Conservation (phyloP, 768 basidiomycete genomes). For the Hebeloma cylindrosporum region DNA sequence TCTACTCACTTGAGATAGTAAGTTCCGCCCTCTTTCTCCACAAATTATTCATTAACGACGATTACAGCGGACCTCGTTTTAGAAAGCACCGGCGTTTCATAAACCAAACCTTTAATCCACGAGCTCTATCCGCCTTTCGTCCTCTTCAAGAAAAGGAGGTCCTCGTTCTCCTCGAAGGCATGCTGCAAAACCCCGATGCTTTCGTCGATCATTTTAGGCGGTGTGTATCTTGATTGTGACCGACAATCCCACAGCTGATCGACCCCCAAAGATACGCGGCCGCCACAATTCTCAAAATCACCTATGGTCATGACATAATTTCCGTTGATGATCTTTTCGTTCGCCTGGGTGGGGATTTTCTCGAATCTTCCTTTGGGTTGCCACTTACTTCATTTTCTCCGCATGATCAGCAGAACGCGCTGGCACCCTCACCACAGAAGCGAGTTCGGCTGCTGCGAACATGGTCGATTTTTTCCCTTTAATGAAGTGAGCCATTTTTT, state of each 20-base stretch:
- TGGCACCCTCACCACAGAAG: conserved; percentile 44
- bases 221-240: conserved; percentile 20
- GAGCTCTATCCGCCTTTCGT: conserved; percentile 36
- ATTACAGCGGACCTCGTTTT: conserved; percentile 47
- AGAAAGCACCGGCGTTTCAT: conserved; percentile 53
- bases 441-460: conserved; percentile 46
- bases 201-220: conserved; percentile 46
- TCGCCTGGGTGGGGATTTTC: conserved; percentile 41
- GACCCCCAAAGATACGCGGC: conserved; percentile 39
- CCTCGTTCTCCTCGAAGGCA: conserved; percentile 38
- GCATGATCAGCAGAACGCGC: conserved; percentile 46
- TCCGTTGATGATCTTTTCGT: conserved; percentile 46
- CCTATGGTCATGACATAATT: conserved; percentile 46
- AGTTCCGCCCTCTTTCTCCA: conserved; percentile 18
- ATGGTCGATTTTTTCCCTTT: conserved; percentile 51
- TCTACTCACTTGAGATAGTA: conserved; percentile 51
- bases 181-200: conserved; percentile 37
- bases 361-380: too few species aligned
- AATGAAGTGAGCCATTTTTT: conserved; percentile 32
- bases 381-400: conserved; percentile 7
- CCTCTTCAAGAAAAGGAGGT: conserved; percentile 45
- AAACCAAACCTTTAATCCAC: conserved; percentile 48
- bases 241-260: background rate
- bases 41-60: conserved; percentile 4
- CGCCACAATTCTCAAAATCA: conserved; percentile 47